Percentiles rank a stretch among this genome's conserved stretches.
Evolutionary conservation across 768 basidiomycete genomes (phyloP).

Genomic region (Lentinus brumalis): DNA sequence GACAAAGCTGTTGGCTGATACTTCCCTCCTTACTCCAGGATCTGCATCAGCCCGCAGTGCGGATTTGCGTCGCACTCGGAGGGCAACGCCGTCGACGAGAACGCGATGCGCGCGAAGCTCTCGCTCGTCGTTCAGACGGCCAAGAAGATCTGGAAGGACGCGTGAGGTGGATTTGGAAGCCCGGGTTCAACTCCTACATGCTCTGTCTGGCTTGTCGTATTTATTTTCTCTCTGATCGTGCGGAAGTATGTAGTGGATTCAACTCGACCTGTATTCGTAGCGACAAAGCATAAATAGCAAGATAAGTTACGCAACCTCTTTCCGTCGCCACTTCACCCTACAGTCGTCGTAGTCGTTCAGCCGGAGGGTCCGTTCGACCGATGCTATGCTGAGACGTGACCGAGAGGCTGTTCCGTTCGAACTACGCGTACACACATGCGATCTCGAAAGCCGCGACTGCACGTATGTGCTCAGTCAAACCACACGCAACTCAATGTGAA

Average conservation of each 20-base stretch:
- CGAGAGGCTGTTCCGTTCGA: too few relatives aligned
- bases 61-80: conserved; percentile 51
- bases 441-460: too few relatives aligned
- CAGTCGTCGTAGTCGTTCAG: too few relatives aligned
- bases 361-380: too few relatives aligned
- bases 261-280: background rate
- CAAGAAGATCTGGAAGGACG: conserved; percentile 36
- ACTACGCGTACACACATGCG: too few relatives aligned
- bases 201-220: background rate
- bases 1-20: too few relatives aligned
- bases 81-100: conserved; percentile 41
- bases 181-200: background rate
- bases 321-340: too few relatives aligned
- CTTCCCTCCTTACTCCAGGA: conserved; percentile 22
- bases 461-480: too few relatives aligned
- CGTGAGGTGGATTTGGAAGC: background rate
- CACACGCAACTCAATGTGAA: too few relatives aligned
- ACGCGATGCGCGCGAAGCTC: conserved; percentile 41
- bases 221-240: background rate
- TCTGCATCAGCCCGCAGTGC: conserved; percentile 52
- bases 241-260: background rate
- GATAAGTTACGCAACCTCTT: too few relatives aligned
- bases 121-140: conserved; percentile 39
- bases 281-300: too few relatives aligned
- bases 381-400: too few relatives aligned